Evolutionary conservation across 2,329 filamentous ascomycete genomes (phyloP), one percentile per base, ranked within the genome.

Genomic region (Botryotinia convoluta): DNA sequence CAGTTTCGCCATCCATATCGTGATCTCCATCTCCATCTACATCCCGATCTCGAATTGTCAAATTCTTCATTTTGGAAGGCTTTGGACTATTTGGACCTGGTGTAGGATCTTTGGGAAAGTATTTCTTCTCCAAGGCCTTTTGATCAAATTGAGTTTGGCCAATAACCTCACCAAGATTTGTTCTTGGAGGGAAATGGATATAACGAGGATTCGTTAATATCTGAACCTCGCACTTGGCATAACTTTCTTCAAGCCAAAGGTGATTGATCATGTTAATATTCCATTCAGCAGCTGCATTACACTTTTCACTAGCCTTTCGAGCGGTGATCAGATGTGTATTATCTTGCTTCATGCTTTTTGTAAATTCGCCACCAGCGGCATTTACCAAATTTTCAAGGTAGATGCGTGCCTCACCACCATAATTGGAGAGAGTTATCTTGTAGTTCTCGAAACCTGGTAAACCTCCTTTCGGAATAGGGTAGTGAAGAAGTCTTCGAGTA

Each of bases 251-350:
- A 63, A 99, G 87, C 96, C 96, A 99, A 0, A 99, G 86, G 81
- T 99, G 96, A 81, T 98, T 99, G 78, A 97, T 86, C 78, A 97
- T 92, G 73, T 94, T 85, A 72, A 98, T 91, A 71, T 92, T 92
- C 96, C 96, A 99, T 83, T 98, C 96, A 75, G 90, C 89, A 0
- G 96, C 96, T 1, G 96, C 96, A 54, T 92, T 91, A 81, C 93
- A 98, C 83, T 99, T 99, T 80, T 98, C 96, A 79, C 95, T 97
- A 73, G 90, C 90, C 74, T 91, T 90, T 78, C 97, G 92, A 7
- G 96, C 96, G 0, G 95, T 97, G 79, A 99, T 92, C 0, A 99
- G 88, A 83, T 99, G 96, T 0, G 95, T 98, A 81, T 99, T 98
- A 75, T 98, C 94, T 77, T 92, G 90, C 82, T 94, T 97, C 90